Conservation (phyloP, 352 stramenopile genomes). For the Plasmopara viticola region DNA sequence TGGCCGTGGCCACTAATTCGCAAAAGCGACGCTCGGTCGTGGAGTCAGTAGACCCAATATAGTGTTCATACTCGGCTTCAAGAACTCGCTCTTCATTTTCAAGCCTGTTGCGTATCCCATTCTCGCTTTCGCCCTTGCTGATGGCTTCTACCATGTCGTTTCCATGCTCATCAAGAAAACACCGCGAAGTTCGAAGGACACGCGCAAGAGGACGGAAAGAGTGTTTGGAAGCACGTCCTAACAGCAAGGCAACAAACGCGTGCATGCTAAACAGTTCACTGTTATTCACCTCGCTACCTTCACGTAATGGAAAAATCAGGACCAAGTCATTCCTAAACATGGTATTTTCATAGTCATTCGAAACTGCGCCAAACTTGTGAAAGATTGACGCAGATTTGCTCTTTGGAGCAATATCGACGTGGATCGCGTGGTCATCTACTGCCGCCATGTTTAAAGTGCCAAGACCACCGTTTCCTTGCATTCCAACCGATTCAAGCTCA, state of each 20-base stretch:
- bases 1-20: constrained; percentile 48
- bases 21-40: constrained; percentile 55
- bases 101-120: constrained; percentile 19
- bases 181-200: constrained; percentile 46
- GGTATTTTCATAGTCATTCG: constrained; percentile 33
- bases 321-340: constrained; percentile 66
- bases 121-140: constrained; percentile 24
- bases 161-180: constrained; percentile 51
- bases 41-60: constrained; percentile 25
- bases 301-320: constrained; percentile 59
- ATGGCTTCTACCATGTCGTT: constrained; percentile 26
- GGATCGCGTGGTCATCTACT: constrained; percentile 5
- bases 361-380: constrained; percentile 13
- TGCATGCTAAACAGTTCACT: constrained; percentile 41
- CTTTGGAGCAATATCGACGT: neutral
- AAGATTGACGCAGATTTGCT: constrained; percentile 24
- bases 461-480: constrained; percentile 4
- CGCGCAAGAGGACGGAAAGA: constrained; percentile 42
- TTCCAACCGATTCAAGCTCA: neutral
- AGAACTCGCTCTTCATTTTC: constrained; percentile 28
- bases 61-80: constrained; percentile 49
- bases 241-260: constrained; percentile 49
- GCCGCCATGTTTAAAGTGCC: constrained; percentile 5
- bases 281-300: constrained; percentile 51
- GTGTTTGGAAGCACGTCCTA: constrained; percentile 36